These are phyloP conservation scores for Mixia osmundae DNA, from an alignment of 1,284 basidiomycete genomes.

Conservation along the genomic window DNA sequence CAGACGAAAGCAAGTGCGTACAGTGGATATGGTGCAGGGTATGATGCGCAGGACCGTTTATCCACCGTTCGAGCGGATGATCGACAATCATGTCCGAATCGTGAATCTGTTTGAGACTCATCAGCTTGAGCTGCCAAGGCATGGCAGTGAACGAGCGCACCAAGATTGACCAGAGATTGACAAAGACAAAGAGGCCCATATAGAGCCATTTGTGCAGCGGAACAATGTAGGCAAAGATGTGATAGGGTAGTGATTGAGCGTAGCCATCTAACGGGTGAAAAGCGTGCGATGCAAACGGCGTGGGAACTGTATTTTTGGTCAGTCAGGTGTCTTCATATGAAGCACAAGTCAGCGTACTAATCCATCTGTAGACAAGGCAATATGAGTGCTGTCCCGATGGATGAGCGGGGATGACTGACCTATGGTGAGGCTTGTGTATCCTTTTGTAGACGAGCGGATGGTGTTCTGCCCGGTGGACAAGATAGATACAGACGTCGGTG, in stretches of 20 bases:
- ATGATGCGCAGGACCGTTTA: slow-evolving; percentile 95
- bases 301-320: slow-evolving; percentile 43
- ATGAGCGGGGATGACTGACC: slow-evolving; percentile 96
- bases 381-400: too few relatives aligned
- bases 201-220: slow-evolving; percentile 68
- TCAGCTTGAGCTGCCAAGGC: background rate
- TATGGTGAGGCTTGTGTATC: slow-evolving; percentile 54
- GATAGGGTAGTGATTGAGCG: slow-evolving; percentile 79
- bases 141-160: slow-evolving; percentile 24
- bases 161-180: slow-evolving; percentile 80
- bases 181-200: slow-evolving; percentile 56
- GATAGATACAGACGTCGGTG: slow-evolving; percentile 81
- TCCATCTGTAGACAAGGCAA: background rate
- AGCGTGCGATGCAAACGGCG: slow-evolving; percentile 86
- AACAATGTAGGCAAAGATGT: slow-evolving; percentile 75
- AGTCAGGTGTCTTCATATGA: too few relatives aligned
- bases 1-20: slow-evolving; percentile 35
- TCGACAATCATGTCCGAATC: slow-evolving; percentile 99
- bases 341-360: background rate
- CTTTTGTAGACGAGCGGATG: slow-evolving; percentile 68
- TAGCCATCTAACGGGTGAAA: slow-evolving; percentile 96
- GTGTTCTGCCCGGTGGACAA: slow-evolving; percentile 81
- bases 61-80: slow-evolving; percentile 64
- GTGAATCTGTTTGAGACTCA: slow-evolving; percentile 41
- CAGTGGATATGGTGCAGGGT: slow-evolving; percentile 91